phyloP scores from a whole-genome alignment of 257 asterid species.

The Cynanchum wilfordii region DNA sequence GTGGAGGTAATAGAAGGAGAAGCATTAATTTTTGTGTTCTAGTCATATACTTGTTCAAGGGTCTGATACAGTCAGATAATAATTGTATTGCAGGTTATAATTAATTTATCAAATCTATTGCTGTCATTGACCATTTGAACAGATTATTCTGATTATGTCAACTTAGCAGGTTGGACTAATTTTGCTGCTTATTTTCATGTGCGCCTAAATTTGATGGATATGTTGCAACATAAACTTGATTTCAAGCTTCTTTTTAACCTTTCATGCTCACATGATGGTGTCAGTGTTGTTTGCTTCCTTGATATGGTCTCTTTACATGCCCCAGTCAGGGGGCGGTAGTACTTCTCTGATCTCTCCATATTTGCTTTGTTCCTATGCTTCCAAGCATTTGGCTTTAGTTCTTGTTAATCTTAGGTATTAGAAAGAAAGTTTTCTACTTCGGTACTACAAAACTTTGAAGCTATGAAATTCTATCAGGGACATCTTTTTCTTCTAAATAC shows the following conservation, averaged over 20 bases:
- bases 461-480: neutral
- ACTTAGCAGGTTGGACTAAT: neutral
- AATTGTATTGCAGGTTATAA: neutral
- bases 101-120: neutral
- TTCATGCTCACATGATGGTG: neutral
- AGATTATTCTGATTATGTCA: neutral
- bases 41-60: neutral
- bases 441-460: neutral
- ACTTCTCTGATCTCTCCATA: neutral
- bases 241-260: slow-evolving; percentile 26
- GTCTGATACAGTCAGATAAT: neutral
- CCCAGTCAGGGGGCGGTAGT: neutral
- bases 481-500: neutral
- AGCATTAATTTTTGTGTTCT: neutral
- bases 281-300: neutral
- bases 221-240: neutral
- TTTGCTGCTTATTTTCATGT: no score
- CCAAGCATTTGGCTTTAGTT: slow-evolving; percentile 29
- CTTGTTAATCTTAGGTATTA: neutral
- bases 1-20: slow-evolving; percentile 60
- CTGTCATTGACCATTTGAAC: neutral
- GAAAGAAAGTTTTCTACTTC: neutral
- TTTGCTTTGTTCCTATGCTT: neutral
- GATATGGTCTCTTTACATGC: neutral
- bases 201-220: no score